Evolutionary conservation across 768 basidiomycete genomes (phyloP), one percentile per base, ranked within the genome.

Genomic region (Fomitopsis serialis): DNA sequence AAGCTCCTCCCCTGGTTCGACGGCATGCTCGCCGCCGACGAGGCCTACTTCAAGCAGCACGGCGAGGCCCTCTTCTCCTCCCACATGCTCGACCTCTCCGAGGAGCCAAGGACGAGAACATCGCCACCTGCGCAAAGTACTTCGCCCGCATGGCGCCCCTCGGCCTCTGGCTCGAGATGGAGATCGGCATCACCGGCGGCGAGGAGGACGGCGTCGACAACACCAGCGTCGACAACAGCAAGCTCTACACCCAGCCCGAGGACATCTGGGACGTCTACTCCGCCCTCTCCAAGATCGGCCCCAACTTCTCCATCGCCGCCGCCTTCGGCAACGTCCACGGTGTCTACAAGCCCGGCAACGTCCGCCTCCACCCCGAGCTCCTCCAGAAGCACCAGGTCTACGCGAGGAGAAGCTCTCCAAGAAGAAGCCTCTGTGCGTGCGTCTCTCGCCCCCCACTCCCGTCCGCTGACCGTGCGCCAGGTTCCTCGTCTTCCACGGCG

Each of bases 161-260:
- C 66, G 88, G 90, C 48, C 74, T 92, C 56, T 99, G 92, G 92
- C 92, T 99, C 70, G 97, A 99, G 81, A 99, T 99, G 97, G 97
- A 99, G 74, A 99, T 99, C 69, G 97, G 97, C 66, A 98, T 99
- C 73, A 99, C 97, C 48, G 97, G 97, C 66, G 97, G 97, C 63
- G 97, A 99, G 72, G 97, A 99, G 71, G 97, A 98, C 66, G 96
- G 97, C 68, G 97, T 99, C 46, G 96, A 99, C 75, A 99, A 99
- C 80, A 87, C 92, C 44, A 84, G 78, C 40, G 93, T 93, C 57
- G 97, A 99, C 76, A 99, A 98, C 74, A 76, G 85, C 44, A 80
- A 81, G 55, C 78, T 98, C 65, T 99, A 99, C 80, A 99, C 97
- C 24, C 97, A 99, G 71, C 95, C 97, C 36, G 87, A 92, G 63